phyloP scores from a whole-genome alignment of 352 stramenopile species.

The Phytophthora fragariaefolia region DNA sequence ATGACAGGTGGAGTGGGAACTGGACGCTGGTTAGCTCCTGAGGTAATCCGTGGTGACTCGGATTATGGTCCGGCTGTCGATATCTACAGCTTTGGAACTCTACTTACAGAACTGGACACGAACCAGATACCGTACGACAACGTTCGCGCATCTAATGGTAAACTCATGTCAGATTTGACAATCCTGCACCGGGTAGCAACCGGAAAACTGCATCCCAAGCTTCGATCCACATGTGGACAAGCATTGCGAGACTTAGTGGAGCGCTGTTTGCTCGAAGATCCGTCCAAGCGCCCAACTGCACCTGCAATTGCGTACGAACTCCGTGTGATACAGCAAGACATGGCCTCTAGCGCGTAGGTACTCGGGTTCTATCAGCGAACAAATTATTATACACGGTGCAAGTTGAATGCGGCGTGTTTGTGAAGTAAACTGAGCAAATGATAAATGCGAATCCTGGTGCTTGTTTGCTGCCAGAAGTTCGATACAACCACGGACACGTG shows the following conservation, averaged over 20 bases:
- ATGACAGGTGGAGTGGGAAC: conserved; percentile 56
- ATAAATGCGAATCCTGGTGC: background rate
- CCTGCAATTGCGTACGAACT: conserved; percentile 20
- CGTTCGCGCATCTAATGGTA: conserved; percentile 29
- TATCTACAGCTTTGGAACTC: conserved; percentile 59
- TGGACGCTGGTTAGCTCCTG: conserved; percentile 57
- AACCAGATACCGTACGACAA: conserved; percentile 44
- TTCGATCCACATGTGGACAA: conserved; percentile 5
- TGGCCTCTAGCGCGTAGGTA: background rate
- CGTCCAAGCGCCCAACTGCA: conserved; percentile 1
- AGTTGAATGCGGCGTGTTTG: background rate
- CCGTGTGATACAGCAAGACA: conserved; percentile 17
- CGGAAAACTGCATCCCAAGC: conserved; percentile 29
- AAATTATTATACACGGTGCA: conserved; percentile 4
- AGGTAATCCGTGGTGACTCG: conserved; percentile 51
- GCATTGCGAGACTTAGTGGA: conserved; percentile 10
- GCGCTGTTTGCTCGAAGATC: conserved; percentile 10
- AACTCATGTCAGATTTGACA: conserved; percentile 49
- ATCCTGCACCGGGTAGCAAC: conserved; percentile 54
- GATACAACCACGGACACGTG: too few relatives aligned
- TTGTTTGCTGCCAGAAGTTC: too few relatives aligned
- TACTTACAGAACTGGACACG: conserved; percentile 51
- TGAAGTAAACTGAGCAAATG: background rate
- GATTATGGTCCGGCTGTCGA: conserved; percentile 56
- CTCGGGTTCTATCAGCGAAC: background rate